Base-by-base conservation (phyloP, 495 filamentous ascomycete genomes). In the Talaromyces ruber region DNA sequence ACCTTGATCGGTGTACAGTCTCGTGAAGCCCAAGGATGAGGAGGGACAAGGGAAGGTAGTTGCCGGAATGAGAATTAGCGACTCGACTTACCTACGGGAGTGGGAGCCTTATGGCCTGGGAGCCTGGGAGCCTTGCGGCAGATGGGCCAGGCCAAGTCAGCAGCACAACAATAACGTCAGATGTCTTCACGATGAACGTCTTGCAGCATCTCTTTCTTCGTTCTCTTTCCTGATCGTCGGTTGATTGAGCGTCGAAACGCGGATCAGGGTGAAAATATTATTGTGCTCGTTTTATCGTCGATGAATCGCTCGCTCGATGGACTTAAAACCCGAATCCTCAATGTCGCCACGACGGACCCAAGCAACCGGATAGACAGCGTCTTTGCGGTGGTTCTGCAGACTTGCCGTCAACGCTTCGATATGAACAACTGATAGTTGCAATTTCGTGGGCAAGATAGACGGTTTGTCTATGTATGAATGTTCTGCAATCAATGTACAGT, bases 41-140 rank as follows among this genome's bases (percentile, higher is more conserved):
- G 26, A 21, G 26, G 3, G 26, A 11, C 26, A 34, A 30, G 54
- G 26, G 51, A 26, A 57, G 54, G 54, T 57, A 57, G 54, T 57
- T 57, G 54, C 54, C 54, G 29, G 28, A 57, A 57, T 2, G 54
- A 57, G 54, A 34, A 34, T 57, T 57, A 57, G 54, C 54, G 54
- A 57, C 54, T 21, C 34, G 14, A 57, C 26, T 57, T 32, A 26
- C 50, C 14, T 24, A 34, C 22, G 54, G 16, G 26, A 21, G 32
- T 34, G 26, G 28, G 29, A 57, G 53, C 53, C 53, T 56, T 56
- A 21, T 12, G 12, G 53, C 53, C 53, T 56, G 26, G 26, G 52
- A 14, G n/a, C 24, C 26, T 55, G 14, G 34, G 34, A 39, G 34
- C 34, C 34, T 39, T 39, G 34, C 34, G 34, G 34, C 34, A 16